Percentiles rank a stretch among this genome's conserved stretches.
Conservation (phyloP, 2,329 filamentous ascomycete species). For the Colletotrichum sp. region DNA sequence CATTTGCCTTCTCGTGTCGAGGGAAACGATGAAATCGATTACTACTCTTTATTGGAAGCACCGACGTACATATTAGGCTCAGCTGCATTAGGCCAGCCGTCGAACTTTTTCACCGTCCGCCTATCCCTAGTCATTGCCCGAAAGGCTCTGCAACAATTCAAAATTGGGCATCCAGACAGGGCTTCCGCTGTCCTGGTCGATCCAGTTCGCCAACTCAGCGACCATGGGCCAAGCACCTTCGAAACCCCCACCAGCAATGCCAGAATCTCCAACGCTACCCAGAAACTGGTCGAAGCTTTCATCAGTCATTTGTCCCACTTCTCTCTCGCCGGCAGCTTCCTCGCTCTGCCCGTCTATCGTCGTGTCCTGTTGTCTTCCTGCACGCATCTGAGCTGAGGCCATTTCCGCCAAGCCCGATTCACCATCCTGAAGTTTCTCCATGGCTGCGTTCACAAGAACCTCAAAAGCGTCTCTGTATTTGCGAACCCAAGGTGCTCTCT, state of each 20-base stretch:
- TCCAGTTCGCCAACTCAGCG: constrained; percentile 33
- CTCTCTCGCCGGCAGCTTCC: neutral
- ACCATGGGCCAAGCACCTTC: constrained; percentile 31
- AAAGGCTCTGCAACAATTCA: constrained; percentile 31
- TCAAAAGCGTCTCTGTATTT: constrained; percentile 54
- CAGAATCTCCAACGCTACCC: neutral
- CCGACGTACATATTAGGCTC: neutral
- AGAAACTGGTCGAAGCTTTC: neutral
- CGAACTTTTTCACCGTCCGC: neutral
- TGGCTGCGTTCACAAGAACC: constrained; percentile 44
- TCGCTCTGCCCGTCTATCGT: too few species aligned
- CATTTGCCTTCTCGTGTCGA: neutral
- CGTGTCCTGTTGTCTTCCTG: neutral
- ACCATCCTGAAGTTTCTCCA: constrained; percentile 13
- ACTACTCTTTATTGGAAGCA: neutral
- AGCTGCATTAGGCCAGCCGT: neutral
- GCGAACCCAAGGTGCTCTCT: constrained; percentile 51
- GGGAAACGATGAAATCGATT: neutral
- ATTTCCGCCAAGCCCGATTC: constrained; percentile 4
- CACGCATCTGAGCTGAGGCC: constrained; percentile 8
- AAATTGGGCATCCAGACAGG: constrained; percentile 35
- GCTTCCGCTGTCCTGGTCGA: constrained; percentile 31
- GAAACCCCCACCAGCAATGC: neutral
- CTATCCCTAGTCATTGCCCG: neutral
- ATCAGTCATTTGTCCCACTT: neutral